Evolutionary conservation across 1,284 basidiomycete genomes (phyloP).

Genomic region (Malassezia obtusa): DNA sequence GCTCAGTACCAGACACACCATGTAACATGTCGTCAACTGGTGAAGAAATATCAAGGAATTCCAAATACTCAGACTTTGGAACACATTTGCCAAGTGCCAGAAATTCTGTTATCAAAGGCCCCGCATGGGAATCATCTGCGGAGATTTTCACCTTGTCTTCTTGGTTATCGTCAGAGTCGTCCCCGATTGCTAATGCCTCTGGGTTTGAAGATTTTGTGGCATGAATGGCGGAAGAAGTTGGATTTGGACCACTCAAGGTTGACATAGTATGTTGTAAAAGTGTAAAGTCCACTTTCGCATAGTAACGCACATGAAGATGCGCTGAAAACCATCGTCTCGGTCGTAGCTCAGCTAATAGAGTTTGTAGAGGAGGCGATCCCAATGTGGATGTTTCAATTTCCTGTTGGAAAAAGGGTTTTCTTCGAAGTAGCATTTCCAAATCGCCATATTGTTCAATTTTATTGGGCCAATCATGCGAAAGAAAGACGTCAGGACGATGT

Average conservation of each 20-base stretch:
- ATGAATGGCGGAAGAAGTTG: not conserved
- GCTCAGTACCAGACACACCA: not conserved
- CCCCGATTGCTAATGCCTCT: slow-evolving; percentile 23
- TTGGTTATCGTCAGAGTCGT: slow-evolving; percentile 20
- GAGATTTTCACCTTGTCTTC: slow-evolving; percentile 18
- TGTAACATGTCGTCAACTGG: slow-evolving; percentile 12
- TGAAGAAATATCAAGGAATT: slow-evolving; percentile 48
- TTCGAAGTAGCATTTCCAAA: slow-evolving; percentile 57
- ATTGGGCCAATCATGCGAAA: slow-evolving; percentile 95
- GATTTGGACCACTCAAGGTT: not conserved
- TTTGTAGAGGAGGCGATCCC: slow-evolving; percentile 80
- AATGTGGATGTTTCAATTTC: slow-evolving; percentile 63
- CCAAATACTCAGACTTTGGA: slow-evolving; percentile 68
- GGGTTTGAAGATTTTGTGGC: slow-evolving; percentile 15
- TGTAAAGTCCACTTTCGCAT: slow-evolving; percentile 19
- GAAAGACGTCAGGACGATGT: slow-evolving; percentile 59
- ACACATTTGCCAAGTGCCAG: slow-evolving; percentile 89
- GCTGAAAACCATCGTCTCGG: slow-evolving; percentile 93
- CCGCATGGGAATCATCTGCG: slow-evolving; percentile 10
- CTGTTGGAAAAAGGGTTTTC: slow-evolving; percentile 70
- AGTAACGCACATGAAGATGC: slow-evolving; percentile 72
- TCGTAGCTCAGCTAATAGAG: slow-evolving; percentile 62
- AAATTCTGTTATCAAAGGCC: slow-evolving; percentile 58
- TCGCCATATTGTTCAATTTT: slow-evolving; percentile 76
- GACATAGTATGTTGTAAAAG: not conserved